Conservation (phyloP, 257 asterid genomes). For the Scutellaria galericulata region DNA sequence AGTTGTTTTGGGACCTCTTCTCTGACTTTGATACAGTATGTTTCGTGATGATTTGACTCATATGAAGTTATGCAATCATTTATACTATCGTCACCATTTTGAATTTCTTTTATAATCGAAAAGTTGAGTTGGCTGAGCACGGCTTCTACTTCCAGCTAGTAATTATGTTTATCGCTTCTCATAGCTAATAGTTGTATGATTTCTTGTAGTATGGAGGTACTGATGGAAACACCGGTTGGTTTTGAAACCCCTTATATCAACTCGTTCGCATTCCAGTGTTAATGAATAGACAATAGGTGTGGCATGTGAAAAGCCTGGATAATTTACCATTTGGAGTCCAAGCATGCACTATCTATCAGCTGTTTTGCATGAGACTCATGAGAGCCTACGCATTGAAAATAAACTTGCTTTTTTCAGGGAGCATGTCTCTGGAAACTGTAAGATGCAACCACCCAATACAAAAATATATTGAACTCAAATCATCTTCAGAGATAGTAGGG, state of each 20-base stretch:
- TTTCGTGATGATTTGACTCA: neutral
- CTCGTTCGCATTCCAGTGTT: neutral
- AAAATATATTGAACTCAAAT: neutral
- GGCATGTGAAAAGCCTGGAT: constrained; percentile 13
- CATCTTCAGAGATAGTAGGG: neutral
- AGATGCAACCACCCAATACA: neutral
- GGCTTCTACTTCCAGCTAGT: neutral
- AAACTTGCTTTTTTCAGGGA: neutral
- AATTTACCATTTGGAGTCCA: neutral
- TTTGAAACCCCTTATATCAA: neutral
- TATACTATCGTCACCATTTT: neutral
- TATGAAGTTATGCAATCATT: neutral
- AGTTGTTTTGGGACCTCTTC: neutral
- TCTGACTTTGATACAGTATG: neutral
- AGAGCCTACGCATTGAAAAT: neutral
- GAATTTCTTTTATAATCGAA: neutral
- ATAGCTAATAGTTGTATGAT: constrained; percentile 10
- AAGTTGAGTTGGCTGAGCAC: neutral
- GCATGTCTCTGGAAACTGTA: neutral
- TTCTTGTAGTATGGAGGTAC: neutral
- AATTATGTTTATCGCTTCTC: constrained; percentile 12
- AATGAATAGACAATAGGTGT: neutral
- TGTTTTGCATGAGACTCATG: neutral
- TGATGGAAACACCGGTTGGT: neutral
- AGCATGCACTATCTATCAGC: neutral